Evolutionary conservation across 1,284 basidiomycete species (phyloP).

Genomic region (Tausonia pullulans): DNA sequence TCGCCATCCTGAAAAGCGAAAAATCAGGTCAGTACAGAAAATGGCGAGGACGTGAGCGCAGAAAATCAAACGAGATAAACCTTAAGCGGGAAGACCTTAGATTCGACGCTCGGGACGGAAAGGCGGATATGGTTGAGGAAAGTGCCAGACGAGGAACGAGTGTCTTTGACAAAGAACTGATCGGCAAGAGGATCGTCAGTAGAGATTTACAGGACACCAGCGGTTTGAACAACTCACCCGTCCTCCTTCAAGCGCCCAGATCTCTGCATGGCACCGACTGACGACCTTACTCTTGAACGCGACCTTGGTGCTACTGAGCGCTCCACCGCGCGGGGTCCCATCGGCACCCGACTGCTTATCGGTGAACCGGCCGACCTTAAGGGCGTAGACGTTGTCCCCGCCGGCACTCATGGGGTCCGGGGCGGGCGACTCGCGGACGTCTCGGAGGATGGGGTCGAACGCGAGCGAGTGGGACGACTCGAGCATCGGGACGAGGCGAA

Average conservation of each 20-base stretch:
- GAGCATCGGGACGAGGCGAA: slow-evolving; percentile 85
- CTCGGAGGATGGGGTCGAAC: slow-evolving; percentile 85
- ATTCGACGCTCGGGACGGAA: slow-evolving; percentile 70
- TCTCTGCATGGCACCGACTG: slow-evolving; percentile 84
- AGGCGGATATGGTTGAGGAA: slow-evolving; percentile 93
- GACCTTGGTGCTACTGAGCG: slow-evolving; percentile 65
- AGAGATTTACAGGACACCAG: neutral
- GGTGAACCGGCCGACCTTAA: slow-evolving; percentile 86
- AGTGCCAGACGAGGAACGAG: slow-evolving; percentile 80
- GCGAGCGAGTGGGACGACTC: slow-evolving; percentile 78
- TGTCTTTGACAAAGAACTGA: slow-evolving; percentile 80
- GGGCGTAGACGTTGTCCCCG: slow-evolving; percentile 43
- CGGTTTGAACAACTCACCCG: slow-evolving; percentile 32
- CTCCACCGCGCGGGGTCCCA: slow-evolving; percentile 35
- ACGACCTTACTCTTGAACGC: slow-evolving; percentile 97
- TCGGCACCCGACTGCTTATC: slow-evolving; percentile 42
- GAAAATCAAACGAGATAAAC: slow-evolving; percentile 18
- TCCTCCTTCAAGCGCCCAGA: slow-evolving; percentile 59
- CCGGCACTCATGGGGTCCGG: slow-evolving; percentile 3
- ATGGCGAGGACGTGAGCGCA: neutral
- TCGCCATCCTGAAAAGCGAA: slow-evolving; percentile 59
- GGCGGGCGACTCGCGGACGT: slow-evolving; percentile 46
- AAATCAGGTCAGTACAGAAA: neutral
- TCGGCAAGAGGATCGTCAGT: neutral
- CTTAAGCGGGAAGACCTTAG: slow-evolving; percentile 64